Evolutionary conservation across 257 asterid species (phyloP), one percentile per base, ranked within the genome.

Genomic region (Nicotiana sylvestris): DNA sequence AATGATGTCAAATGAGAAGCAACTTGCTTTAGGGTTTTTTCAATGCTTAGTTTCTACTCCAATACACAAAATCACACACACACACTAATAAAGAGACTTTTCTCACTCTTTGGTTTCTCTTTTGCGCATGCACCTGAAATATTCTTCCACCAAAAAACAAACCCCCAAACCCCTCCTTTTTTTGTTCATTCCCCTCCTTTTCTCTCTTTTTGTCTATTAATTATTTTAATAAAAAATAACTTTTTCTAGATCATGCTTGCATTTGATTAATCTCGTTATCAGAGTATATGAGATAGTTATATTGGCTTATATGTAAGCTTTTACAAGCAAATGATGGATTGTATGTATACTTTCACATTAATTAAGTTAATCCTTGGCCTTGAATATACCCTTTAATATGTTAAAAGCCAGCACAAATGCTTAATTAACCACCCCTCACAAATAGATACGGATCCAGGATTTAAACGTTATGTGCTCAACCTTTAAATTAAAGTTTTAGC

Each of bases 1-100:
- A 92, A 94, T 90, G 95, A 94, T 94, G 85, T 85, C 78, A 62
- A 86, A 30, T 21, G 60, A 88, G 93, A 91, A 82, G 89, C 83
- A 85, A 57, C 89, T 93, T 89, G 86, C 96, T 91, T 92, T 91
- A 91, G 94, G 93, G 93, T 90, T 43, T 91, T 87, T 66, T 91
- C 97, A 91, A 91, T 91, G 96, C 97, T 94, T 90, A 84, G 76
- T 87, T 90, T 89, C 57, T 85, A 90, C 94, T 91, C 96, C 91
- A 89, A 87, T 86, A 66, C 76, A 65, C 64, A 49, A 83, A 81
- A 55, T 78, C 66, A 82, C 77, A 69, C 53, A 37, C 77, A 69
- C 17, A 25, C 17, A 69, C 32, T n/a, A 25, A 69, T 62, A 62
- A 46, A 46, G 79, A 25, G 15, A 58, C 85, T 82, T 83, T 80